phyloP scores from a whole-genome alignment of 2,329 filamentous ascomycete species.

The Colletotrichum karsti region DNA sequence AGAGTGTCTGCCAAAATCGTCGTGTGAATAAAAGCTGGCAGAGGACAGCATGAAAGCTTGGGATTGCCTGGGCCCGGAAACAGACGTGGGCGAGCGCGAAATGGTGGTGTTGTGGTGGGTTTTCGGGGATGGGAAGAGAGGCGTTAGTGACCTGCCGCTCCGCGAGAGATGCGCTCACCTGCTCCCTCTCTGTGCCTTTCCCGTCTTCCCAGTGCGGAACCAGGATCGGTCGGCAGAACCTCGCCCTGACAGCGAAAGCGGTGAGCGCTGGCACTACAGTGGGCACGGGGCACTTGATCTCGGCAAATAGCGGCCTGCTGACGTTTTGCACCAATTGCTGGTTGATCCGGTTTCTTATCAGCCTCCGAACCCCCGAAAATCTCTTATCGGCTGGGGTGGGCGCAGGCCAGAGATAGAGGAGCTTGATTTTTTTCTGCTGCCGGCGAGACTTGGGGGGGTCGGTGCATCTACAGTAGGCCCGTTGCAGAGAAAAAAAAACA shows the following conservation, averaged over 20 bases:
- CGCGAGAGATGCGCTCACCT: conserved; percentile 32
- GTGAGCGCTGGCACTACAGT: conserved; percentile 29
- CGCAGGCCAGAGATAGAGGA: conserved; percentile 15
- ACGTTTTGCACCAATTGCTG: conserved; percentile 21
- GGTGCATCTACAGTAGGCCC: conserved; percentile 20
- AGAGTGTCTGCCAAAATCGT: not conserved
- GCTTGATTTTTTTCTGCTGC: conserved; percentile 14
- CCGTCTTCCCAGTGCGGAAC: conserved; percentile 27
- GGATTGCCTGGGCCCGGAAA: conserved; percentile 3
- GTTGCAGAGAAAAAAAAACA: conserved; percentile 11
- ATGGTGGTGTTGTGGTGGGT: conserved; percentile 30
- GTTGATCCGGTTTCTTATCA: conserved; percentile 28
- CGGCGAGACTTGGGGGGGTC: not conserved
- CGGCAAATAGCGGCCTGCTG: conserved; percentile 28
- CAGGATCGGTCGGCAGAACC: conserved; percentile 32
- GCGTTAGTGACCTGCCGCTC: conserved; percentile 31
- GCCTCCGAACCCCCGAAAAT: conserved; percentile 15
- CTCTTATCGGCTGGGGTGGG: conserved; percentile 11
- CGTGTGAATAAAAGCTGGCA: conserved; percentile 4
- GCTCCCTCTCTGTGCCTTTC: conserved; percentile 28
- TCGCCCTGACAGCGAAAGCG: conserved; percentile 27
- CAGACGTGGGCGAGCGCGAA: conserved; percentile 14
- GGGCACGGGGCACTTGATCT: conserved; percentile 23
- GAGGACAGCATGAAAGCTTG: conserved; percentile 25
- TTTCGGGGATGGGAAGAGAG: conserved; percentile 29